Conservation (phyloP, 257 asterid genomes). For the Solanum pimpinellifolium region DNA sequence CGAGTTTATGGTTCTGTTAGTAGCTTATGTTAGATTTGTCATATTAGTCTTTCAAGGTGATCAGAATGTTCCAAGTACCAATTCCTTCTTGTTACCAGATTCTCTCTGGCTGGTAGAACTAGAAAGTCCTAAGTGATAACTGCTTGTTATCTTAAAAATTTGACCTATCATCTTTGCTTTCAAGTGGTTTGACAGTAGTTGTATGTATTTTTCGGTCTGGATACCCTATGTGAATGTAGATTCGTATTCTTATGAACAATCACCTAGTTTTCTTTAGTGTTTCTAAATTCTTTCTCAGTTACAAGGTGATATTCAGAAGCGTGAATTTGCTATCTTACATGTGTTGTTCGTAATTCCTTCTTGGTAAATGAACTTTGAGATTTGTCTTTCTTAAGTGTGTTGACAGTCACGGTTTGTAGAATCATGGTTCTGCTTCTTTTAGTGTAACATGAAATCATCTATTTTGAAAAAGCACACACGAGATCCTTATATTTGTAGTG, state of each 20-base stretch:
- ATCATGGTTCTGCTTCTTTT: not conserved
- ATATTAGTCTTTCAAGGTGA: conserved; percentile 7
- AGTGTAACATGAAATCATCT: not conserved
- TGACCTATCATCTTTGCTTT: not conserved
- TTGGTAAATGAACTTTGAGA: not conserved
- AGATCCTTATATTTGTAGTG: not conserved
- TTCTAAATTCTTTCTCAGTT: not conserved
- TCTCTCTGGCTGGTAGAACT: not conserved
- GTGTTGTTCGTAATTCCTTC: not conserved
- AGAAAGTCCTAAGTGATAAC: not conserved
- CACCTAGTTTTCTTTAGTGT: not conserved
- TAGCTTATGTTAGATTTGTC: not conserved
- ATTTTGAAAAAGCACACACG: not conserved
- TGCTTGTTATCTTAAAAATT: not conserved
- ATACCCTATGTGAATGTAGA: not conserved
- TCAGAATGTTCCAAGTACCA: not conserved
- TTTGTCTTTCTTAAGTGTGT: not conserved
- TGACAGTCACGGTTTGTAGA: not conserved
- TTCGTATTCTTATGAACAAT: not conserved
- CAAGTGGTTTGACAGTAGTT: not conserved
- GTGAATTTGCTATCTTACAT: not conserved
- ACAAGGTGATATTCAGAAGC: not conserved
- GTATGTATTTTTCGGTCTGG: not conserved
- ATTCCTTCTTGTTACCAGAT: not conserved
- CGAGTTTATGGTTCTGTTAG: not conserved